phyloP scores from a whole-genome alignment of 176 grass and related monocot species.

The Melocanna baccifera region DNA sequence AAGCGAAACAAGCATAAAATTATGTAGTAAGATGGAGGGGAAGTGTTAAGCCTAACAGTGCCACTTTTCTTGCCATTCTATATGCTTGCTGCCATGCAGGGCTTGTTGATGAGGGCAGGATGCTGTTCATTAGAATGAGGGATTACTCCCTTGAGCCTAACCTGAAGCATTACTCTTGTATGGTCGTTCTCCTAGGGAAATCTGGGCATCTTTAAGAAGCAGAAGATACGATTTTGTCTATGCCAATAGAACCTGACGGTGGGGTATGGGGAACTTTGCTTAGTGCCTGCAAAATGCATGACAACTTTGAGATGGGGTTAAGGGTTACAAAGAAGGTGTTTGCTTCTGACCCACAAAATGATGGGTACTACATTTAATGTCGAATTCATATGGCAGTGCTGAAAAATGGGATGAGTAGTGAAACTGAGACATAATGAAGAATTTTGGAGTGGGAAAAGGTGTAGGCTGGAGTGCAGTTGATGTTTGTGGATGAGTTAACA shows the following conservation, averaged over 20 bases:
- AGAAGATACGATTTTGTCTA: constrained; percentile 56
- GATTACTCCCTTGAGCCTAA: constrained; percentile 48
- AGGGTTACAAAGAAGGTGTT: constrained; percentile 55
- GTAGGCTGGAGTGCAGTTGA: constrained; percentile 59
- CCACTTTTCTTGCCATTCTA: constrained; percentile 67
- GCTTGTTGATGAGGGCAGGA: constrained; percentile 52
- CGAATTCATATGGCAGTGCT: constrained; percentile 54
- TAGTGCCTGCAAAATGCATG: constrained; percentile 72
- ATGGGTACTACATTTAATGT: constrained; percentile 72
- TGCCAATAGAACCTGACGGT: constrained; percentile 71
- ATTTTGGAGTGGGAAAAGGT: constrained; percentile 46
- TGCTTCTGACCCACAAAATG: constrained; percentile 55
- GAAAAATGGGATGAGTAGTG: constrained; percentile 63
- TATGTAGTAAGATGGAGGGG: constrained; percentile 60
- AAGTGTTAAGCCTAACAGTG: constrained; percentile 41
- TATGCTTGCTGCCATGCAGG: constrained; percentile 75
- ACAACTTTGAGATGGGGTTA: constrained; percentile 56
- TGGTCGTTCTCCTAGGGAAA: constrained; percentile 71
- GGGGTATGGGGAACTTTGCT: constrained; percentile 71
- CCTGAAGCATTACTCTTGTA: constrained; percentile 69
- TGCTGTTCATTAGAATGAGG: constrained; percentile 49
- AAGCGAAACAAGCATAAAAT: constrained; percentile 51
- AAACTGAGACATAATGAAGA: constrained; percentile 53
- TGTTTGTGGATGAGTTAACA: constrained; percentile 22
- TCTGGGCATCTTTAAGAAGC: constrained; percentile 57